Conservation (phyloP, 495 filamentous ascomycete genomes). For the Chaetomium fimeti region DNA sequence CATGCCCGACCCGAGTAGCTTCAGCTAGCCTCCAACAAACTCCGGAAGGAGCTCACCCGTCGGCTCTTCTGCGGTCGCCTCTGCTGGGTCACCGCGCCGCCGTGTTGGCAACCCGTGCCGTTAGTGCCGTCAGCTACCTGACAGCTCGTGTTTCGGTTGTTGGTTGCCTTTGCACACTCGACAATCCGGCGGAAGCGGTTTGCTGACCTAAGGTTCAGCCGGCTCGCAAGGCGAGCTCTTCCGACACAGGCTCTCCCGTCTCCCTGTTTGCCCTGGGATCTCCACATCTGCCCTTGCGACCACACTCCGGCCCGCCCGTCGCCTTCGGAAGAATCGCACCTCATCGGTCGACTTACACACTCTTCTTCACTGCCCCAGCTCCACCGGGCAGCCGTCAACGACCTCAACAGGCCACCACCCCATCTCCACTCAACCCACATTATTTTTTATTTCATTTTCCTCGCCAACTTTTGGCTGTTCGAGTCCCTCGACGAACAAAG, state of each 20-base stretch:
- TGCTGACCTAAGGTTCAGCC: slow-evolving; percentile 33
- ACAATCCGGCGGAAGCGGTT: background rate
- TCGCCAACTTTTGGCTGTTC: slow-evolving; percentile 5
- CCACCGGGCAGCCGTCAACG: slow-evolving; percentile 20
- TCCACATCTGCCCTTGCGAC: slow-evolving; percentile 26
- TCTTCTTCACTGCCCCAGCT: background rate
- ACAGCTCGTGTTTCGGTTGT: slow-evolving; percentile 29
- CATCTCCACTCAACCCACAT: slow-evolving; percentile 42
- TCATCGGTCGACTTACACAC: slow-evolving; percentile 19
- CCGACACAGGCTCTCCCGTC: slow-evolving; percentile 30
- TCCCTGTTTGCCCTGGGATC: slow-evolving; percentile 23
- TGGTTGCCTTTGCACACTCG: slow-evolving; percentile 5
- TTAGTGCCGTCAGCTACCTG: slow-evolving; percentile 21
- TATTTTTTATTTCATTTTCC: slow-evolving; percentile 32
- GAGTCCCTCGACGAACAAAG: slow-evolving; percentile 6
- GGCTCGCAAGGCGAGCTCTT: slow-evolving; percentile 31
- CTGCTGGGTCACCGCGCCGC: background rate
- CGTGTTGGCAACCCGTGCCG: slow-evolving; percentile 20
- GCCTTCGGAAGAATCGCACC: slow-evolving; percentile 3
- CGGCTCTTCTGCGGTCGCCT: background rate
- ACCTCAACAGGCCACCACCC: slow-evolving; percentile 10
- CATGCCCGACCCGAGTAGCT: slow-evolving; percentile 25
- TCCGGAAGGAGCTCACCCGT: slow-evolving; percentile 18
- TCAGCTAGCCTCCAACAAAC: slow-evolving; percentile 24
- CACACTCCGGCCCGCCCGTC: slow-evolving; percentile 12